Percentiles rank a stretch among this genome's conserved stretches.
These are phyloP conservation scores for Irpex rosettiformis DNA, from an alignment of 1,284 basidiomycete species.

Conservation along the genomic window DNA sequence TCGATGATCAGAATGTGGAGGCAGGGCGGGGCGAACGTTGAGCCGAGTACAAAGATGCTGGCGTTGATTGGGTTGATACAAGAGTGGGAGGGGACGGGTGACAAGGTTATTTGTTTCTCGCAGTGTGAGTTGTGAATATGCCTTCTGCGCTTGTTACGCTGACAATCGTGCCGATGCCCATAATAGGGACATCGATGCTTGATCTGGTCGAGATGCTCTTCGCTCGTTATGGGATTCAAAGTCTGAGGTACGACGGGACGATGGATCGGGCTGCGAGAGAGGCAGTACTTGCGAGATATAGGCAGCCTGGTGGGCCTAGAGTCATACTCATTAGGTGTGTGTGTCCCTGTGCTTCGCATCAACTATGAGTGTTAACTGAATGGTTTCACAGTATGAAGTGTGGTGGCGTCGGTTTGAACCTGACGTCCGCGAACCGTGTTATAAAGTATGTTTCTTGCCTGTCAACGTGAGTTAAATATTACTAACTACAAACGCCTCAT, in stretches of 20 bases:
- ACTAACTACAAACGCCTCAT: not conserved
- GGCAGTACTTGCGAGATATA: slow-evolving; percentile 45
- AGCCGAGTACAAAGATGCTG: slow-evolving; percentile 69
- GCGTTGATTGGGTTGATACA: slow-evolving; percentile 48
- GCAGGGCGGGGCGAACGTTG: slow-evolving; percentile 53
- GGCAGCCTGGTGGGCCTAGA: slow-evolving; percentile 48
- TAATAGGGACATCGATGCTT: slow-evolving; percentile 67
- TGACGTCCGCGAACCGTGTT: slow-evolving; percentile 64
- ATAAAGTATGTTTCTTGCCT: slow-evolving; percentile 42
- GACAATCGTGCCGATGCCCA: not conserved
- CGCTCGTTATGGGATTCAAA: slow-evolving; percentile 53
- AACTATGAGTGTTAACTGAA: not conserved
- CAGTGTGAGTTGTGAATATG: slow-evolving; percentile 43
- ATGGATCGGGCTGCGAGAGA: slow-evolving; percentile 56
- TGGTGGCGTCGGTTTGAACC: slow-evolving; percentile 65
- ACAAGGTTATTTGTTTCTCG: slow-evolving; percentile 68
- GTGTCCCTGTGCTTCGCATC: not conserved
- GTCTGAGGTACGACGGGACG: slow-evolving; percentile 59
- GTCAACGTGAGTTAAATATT: not conserved
- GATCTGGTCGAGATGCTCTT: slow-evolving; percentile 59
- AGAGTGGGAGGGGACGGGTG: slow-evolving; percentile 57
- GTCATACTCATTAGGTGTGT: slow-evolving; percentile 59
- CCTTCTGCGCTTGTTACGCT: not conserved
- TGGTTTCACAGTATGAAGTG: slow-evolving; percentile 48
- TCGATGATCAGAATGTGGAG: slow-evolving; percentile 47